Percentiles rank a stretch among this genome's conserved stretches.
Evolutionary conservation across 208 protist species (phyloP).

Genomic region (Leishmania arabica): DNA sequence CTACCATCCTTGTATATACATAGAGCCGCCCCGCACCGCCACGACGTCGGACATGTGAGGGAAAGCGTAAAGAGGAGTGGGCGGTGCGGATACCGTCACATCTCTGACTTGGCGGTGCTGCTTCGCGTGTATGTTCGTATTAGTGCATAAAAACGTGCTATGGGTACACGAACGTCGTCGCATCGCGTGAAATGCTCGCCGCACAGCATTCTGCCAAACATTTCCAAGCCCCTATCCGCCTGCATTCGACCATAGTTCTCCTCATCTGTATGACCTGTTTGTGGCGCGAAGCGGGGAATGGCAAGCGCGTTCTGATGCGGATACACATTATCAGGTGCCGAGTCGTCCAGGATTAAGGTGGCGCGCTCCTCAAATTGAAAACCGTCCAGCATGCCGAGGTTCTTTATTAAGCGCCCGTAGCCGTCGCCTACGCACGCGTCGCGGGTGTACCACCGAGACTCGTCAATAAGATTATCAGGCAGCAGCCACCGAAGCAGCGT

Average conservation of each 20-base stretch:
- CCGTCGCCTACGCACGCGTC: conserved; percentile 41
- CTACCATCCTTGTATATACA: conserved; percentile 6
- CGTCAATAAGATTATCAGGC: conserved; percentile 35
- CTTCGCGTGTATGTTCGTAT: conserved; percentile 18
- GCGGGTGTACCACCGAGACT: conserved; percentile 54
- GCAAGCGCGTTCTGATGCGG: conserved; percentile 59
- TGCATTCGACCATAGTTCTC: conserved; percentile 38
- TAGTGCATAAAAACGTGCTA: conserved; percentile 30
- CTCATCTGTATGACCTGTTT: conserved; percentile 27
- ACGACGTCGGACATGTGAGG: background rate
- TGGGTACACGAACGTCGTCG: conserved; percentile 44
- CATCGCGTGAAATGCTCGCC: conserved; percentile 29
- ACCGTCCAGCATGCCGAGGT: conserved; percentile 41
- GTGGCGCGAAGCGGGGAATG: conserved; percentile 60
- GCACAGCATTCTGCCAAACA: conserved; percentile 41
- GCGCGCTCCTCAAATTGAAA: conserved; percentile 34
- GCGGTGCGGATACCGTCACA: background rate
- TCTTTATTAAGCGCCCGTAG: conserved; percentile 47
- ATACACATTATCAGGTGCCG: conserved; percentile 55
- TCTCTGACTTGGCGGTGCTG: conserved; percentile 12
- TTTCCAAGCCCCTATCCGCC: conserved; percentile 32
- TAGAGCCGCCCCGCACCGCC: background rate
- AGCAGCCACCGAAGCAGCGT: conserved; percentile 51
- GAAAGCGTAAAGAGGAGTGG: background rate
- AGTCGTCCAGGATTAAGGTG: conserved; percentile 73